Evolutionary conservation across 768 basidiomycete genomes (phyloP).

Genomic region (Agaricus blazei): DNA sequence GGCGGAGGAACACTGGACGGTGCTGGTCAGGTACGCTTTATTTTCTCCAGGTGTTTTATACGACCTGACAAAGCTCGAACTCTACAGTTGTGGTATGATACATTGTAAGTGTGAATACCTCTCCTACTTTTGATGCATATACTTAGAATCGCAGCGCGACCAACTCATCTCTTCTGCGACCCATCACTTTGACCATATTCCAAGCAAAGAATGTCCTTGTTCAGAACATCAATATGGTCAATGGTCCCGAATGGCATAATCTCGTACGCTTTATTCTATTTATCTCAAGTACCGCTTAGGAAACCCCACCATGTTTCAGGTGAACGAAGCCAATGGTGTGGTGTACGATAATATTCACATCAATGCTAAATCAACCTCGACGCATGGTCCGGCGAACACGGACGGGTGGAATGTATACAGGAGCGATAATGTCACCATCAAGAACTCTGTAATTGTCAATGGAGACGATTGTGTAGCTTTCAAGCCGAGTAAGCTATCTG

Average conservation of each 20-base stretch:
- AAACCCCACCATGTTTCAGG: constrained; percentile 19
- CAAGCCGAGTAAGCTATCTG: constrained; percentile 37
- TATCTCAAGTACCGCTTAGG: too few relatives aligned
- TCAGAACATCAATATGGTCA: constrained; percentile 41
- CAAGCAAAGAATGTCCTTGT: constrained; percentile 45
- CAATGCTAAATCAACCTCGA: constrained; percentile 39
- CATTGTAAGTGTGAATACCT: constrained; percentile 27
- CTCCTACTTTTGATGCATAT: neutral
- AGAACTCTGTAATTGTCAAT: constrained; percentile 47
- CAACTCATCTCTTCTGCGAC: constrained; percentile 44
- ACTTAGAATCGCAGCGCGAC: constrained; percentile 24
- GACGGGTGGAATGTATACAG: constrained; percentile 66
- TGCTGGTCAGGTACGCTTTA: constrained; percentile 46
- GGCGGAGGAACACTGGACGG: constrained; percentile 67
- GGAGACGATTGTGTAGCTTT: constrained; percentile 59
- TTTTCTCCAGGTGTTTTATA: neutral
- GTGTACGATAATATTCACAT: constrained; percentile 43
- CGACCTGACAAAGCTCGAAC: neutral
- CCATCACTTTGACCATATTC: constrained; percentile 51
- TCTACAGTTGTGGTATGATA: constrained; percentile 49
- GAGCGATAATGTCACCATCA: constrained; percentile 42
- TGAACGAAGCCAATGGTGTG: constrained; percentile 44
- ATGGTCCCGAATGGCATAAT: constrained; percentile 51
- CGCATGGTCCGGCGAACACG: constrained; percentile 39
- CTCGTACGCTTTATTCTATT: constrained; percentile 24